Base-by-base conservation (phyloP, 139 green algal species). In the Chlorella sp. region DNA sequence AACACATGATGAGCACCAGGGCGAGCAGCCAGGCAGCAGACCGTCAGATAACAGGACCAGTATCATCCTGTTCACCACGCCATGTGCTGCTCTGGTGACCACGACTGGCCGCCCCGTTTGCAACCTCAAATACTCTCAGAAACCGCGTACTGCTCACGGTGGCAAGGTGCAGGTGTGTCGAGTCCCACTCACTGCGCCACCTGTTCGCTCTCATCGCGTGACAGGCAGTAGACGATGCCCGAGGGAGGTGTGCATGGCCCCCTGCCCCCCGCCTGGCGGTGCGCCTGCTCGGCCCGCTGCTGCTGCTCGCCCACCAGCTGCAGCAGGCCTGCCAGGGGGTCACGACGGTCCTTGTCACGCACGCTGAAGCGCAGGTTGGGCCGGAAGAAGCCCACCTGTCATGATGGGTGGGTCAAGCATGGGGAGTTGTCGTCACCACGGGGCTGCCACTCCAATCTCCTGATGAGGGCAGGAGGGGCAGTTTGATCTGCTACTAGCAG, bases 201-300 rank as follows among this genome's bases (percentile, higher is more conserved):
- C 6, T 86, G 74, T 75, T 97, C 92, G 64, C 89, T 92, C 73
- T 98, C 89, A 1, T 90, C 84, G 0, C 86, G 80, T 0, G 90
- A 92, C 49, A 96, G 71, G 80, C 92, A 97, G 84, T 98, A 98
- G 23, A 98, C 83, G 63, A 98, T 97, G 61, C 94, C 94, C 35
- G 31, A 49, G 23, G 67, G 67, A 2, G 51, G 67, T 17, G 10
- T 22, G 6, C 84, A 88, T 14, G 74, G 74, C 5, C 63, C 63
- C 31, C 6, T 69, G 4, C 32, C 31, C 63, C 22, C 63, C 22
- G 36, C 49, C 64, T 68, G 72, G 49, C 33, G 26, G 22, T 59
- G 33, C 5, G 26, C 35, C 35, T 70, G 0, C 22, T 34, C 31
- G 62, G 62, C 61, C n/a, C 3, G 14, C 4, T 62, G 6, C 29